Conservation (phyloP, 2,329 filamentous ascomycete species). For the Pyricularia pennisetigena region DNA sequence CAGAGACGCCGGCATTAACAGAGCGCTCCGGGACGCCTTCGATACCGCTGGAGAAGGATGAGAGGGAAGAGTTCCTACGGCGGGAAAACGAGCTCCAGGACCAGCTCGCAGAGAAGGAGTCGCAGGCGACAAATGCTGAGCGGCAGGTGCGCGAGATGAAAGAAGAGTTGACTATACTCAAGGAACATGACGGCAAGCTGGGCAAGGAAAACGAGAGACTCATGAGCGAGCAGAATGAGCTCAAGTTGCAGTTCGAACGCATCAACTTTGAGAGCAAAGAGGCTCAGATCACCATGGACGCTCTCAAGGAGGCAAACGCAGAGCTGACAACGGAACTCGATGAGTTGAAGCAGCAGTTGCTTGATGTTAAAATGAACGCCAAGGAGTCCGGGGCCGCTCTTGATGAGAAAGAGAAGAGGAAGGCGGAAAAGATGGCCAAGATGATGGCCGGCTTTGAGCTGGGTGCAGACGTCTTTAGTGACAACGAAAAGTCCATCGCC, state of each 20-base stretch:
- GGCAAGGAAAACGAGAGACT: constrained; percentile 87
- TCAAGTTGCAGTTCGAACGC: constrained; percentile 95
- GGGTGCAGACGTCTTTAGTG: constrained; percentile 83
- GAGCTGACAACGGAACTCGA: constrained; percentile 89
- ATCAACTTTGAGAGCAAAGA: constrained; percentile 95
- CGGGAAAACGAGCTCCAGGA: constrained; percentile 97
- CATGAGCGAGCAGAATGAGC: constrained; percentile 76
- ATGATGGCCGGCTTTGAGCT: constrained; percentile 99
- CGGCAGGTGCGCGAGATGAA: constrained; percentile 73
- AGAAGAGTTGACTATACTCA: constrained; percentile 76
- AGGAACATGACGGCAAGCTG: constrained; percentile 74
- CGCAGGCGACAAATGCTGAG: constrained; percentile 67
- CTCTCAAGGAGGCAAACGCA: constrained; percentile 87
- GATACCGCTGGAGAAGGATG: constrained; percentile 85
- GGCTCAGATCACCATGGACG: constrained; percentile 94
- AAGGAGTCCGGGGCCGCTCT: constrained; percentile 84
- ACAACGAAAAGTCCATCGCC: constrained; percentile 79
- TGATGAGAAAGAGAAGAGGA: constrained; percentile 97
- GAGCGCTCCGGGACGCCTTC: constrained; percentile 84
- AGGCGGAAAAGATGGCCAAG: constrained; percentile 98
- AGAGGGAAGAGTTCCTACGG: constrained; percentile 89
- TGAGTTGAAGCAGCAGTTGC: constrained; percentile 89
- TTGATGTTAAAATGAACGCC: constrained; percentile 93
- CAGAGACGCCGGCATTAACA: constrained; percentile 56
- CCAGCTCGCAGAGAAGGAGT: constrained; percentile 88